Evolutionary conservation across 495 filamentous ascomycete genomes (phyloP).

Genomic region (Aspergillus cristatus): DNA sequence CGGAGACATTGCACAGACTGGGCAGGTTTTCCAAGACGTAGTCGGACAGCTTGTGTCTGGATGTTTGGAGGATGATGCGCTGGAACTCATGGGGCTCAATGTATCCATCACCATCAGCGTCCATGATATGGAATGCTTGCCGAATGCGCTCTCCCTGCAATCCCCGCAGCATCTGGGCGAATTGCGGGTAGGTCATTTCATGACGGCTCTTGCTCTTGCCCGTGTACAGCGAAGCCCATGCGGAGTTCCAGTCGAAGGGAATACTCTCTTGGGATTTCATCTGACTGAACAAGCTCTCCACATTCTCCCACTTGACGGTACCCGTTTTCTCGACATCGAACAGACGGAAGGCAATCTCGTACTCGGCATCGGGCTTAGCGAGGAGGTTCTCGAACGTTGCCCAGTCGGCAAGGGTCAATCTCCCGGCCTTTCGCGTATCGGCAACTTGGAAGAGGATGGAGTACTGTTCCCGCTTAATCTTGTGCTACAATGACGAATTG

Average conservation of each 20-base stretch:
- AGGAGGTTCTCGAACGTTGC: slow-evolving; percentile 87
- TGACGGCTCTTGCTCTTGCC: slow-evolving; percentile 77
- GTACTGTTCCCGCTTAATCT: slow-evolving; percentile 93
- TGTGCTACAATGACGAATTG: slow-evolving; percentile 57
- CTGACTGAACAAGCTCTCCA: slow-evolving; percentile 66
- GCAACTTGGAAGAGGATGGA: slow-evolving; percentile 85
- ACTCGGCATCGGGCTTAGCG: slow-evolving; percentile 91
- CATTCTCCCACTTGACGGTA: slow-evolving; percentile 76
- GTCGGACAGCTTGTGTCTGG: slow-evolving; percentile 95
- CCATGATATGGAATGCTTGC: slow-evolving; percentile 87
- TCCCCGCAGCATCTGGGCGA: slow-evolving; percentile 94
- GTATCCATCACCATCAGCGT: slow-evolving; percentile 92
- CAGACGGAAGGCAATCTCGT: slow-evolving; percentile 94
- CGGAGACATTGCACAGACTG: slow-evolving; percentile 88
- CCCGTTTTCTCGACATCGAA: slow-evolving; percentile 82
- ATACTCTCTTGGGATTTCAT: slow-evolving; percentile 75
- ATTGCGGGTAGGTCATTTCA: slow-evolving; percentile 89
- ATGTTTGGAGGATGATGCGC: slow-evolving; percentile 86
- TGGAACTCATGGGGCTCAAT: slow-evolving; percentile 95
- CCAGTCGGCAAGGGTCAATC: slow-evolving; percentile 77
- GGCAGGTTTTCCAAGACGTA: slow-evolving; percentile 90
- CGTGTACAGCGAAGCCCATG: slow-evolving; percentile 93
- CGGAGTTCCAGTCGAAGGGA: slow-evolving; percentile 93
- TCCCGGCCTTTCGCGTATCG: slow-evolving; percentile 63
- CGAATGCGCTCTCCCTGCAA: slow-evolving; percentile 91